These are phyloP conservation scores for Tephrocybe rancida DNA, from an alignment of 768 basidiomycete species.

Conservation along the genomic window DNA sequence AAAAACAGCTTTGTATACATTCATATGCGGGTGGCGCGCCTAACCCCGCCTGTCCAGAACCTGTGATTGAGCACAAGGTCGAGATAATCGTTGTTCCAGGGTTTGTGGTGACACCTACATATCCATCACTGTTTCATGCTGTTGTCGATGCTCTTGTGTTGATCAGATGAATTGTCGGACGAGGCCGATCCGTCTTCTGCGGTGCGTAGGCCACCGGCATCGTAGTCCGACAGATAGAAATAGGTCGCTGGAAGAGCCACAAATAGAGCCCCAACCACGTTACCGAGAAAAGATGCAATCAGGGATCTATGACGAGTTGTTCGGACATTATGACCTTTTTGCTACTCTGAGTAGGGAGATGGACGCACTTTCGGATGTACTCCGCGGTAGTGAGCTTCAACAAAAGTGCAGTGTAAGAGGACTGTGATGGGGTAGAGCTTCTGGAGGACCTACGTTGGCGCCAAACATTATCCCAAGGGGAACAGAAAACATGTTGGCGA, in stretches of 20 bases:
- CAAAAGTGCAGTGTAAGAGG: neutral
- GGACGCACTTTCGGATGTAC: slow-evolving; percentile 68
- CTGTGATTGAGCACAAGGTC: too few species aligned
- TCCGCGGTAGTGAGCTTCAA: slow-evolving; percentile 48
- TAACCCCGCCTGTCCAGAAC: too few species aligned
- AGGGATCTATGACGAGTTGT: slow-evolving; percentile 46
- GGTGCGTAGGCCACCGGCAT: slow-evolving; percentile 35
- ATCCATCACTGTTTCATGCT: neutral
- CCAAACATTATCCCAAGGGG: slow-evolving; percentile 73
- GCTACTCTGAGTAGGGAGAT: too few species aligned
- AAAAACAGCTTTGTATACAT: too few species aligned
- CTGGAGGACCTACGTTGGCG: slow-evolving; percentile 51
- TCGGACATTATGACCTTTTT: neutral
- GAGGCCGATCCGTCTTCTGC: slow-evolving; percentile 36
- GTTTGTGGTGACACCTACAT: too few species aligned
- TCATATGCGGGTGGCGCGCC: too few species aligned
- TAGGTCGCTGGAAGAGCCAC: slow-evolving; percentile 68
- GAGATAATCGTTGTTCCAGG: too few species aligned
- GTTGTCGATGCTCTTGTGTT: neutral
- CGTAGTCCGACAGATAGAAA: slow-evolving; percentile 61
- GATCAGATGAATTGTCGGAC: neutral
- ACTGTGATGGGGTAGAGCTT: neutral
- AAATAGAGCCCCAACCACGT: slow-evolving; percentile 64
- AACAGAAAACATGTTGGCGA: slow-evolving; percentile 76
- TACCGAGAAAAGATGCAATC: slow-evolving; percentile 67